These are phyloP conservation scores for Protea cynaroides DNA, from an alignment of 164 flowering plant genomes.

Conservation along the genomic window DNA sequence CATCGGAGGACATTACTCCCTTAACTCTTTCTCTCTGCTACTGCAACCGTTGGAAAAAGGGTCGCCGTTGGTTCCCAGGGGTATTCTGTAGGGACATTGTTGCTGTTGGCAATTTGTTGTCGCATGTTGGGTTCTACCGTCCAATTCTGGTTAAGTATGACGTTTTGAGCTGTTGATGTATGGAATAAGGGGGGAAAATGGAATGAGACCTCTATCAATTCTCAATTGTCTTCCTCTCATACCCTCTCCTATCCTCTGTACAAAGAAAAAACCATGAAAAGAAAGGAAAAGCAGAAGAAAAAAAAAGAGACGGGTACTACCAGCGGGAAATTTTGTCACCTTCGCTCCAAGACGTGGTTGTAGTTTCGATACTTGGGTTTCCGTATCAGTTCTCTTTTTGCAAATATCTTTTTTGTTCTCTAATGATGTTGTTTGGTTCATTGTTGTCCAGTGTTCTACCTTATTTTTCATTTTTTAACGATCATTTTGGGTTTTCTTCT, in stretches of 20 bases:
- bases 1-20: too few species aligned
- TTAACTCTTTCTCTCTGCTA: too few species aligned
- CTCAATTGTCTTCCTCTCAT: not conserved
- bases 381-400: too few species aligned
- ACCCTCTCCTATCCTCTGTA: not conserved
- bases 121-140: conserved; percentile 65
- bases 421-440: too few species aligned
- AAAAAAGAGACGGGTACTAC: conserved; percentile 22
- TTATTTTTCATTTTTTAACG: too few species aligned
- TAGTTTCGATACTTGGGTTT: too few species aligned
- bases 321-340: conserved; percentile 46
- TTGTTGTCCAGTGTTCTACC: not conserved
- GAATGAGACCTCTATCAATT: not conserved
- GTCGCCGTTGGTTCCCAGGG: too few species aligned
- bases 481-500: too few species aligned
- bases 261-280: not conserved
- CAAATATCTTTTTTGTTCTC: not conserved
- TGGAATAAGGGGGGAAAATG: not conserved
- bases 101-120: conserved; percentile 61
- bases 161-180: conserved; percentile 83
- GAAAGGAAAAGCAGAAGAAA: not conserved
- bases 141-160: conserved; percentile 76
- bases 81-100: conserved; percentile 87
- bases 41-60: too few species aligned
- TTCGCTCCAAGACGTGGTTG: not conserved